These are phyloP conservation scores for Musa beccarii DNA, from an alignment of 176 grass and related monocot genomes.

Conservation along the genomic window DNA sequence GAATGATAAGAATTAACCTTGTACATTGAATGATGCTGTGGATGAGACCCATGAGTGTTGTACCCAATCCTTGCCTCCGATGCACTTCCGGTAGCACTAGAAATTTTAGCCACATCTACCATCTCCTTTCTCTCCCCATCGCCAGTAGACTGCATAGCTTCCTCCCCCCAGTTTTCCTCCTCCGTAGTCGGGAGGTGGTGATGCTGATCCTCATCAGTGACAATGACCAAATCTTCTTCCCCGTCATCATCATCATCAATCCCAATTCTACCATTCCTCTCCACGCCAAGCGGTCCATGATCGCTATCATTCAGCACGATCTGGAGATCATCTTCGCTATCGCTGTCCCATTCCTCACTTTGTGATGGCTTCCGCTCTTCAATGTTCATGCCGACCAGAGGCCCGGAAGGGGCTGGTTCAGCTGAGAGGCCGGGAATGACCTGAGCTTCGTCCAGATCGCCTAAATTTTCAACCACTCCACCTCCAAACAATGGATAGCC, in stretches of 20 bases:
- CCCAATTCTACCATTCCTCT: constrained; percentile 2
- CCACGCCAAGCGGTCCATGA: constrained; percentile 24
- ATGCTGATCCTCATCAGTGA: constrained; percentile 42
- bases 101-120: not conserved
- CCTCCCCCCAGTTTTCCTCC: constrained; percentile 86
- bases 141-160: constrained; percentile 19
- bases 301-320: constrained; percentile 94
- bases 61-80: constrained; percentile 49
- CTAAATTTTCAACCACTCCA: not conserved
- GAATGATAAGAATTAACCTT: constrained; percentile 67
- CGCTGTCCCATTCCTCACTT: constrained; percentile 88
- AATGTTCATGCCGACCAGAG: not conserved
- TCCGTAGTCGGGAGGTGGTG: constrained; percentile 54
- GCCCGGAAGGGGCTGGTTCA: not conserved
- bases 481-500: not conserved
- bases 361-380: constrained; percentile 18
- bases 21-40: constrained; percentile 86
- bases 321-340: constrained; percentile 93
- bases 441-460: constrained; percentile 27
- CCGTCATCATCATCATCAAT: constrained; percentile 62
- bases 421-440: constrained; percentile 71
- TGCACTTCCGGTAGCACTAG: not conserved
- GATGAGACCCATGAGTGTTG: constrained; percentile 58
- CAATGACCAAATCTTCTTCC: constrained; percentile 57
- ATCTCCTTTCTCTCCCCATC: constrained; percentile 59